Percentiles rank a stretch among this genome's conserved stretches.
phyloP scores from a whole-genome alignment of 2,329 filamentous ascomycete genomes.

The Ascochyta viciae-villosae region DNA sequence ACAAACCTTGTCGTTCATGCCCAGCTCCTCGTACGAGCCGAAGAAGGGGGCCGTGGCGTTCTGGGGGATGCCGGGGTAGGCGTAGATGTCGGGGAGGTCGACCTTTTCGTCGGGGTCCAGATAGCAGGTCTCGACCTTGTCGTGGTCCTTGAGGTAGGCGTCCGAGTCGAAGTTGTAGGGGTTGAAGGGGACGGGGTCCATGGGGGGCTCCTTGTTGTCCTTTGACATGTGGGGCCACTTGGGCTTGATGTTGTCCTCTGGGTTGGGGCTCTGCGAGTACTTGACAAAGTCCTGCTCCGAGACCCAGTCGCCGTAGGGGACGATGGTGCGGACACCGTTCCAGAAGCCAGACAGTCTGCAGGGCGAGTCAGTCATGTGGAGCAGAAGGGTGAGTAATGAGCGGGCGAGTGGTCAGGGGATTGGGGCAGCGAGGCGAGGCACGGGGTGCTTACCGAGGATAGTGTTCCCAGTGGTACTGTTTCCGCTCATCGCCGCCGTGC shows the following conservation, averaged over 20 bases:
- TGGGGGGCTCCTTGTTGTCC: slow-evolving; percentile 48
- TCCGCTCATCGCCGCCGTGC: slow-evolving; percentile 42
- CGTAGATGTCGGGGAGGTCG: slow-evolving; percentile 67
- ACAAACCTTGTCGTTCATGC: slow-evolving; percentile 57
- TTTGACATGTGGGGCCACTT: slow-evolving; percentile 45
- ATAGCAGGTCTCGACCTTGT: slow-evolving; percentile 66
- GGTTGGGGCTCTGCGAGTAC: slow-evolving; percentile 47
- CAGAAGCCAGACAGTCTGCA: slow-evolving; percentile 56
- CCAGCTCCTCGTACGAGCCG: slow-evolving; percentile 57
- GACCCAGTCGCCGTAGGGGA: slow-evolving; percentile 51
- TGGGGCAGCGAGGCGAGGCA: background rate
- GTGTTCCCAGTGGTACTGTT: slow-evolving; percentile 55
- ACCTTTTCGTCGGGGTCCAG: slow-evolving; percentile 66
- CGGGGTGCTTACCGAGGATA: slow-evolving; percentile 49
- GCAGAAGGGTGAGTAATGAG: too few species aligned
- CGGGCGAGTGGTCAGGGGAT: too few species aligned
- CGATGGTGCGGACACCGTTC: slow-evolving; percentile 57
- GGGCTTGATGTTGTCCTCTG: slow-evolving; percentile 48
- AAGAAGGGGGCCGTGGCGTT: slow-evolving; percentile 58
- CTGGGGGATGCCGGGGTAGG: slow-evolving; percentile 64
- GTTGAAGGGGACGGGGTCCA: slow-evolving; percentile 52
- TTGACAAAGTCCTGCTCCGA: slow-evolving; percentile 55
- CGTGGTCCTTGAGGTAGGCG: slow-evolving; percentile 57
- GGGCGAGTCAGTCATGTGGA: background rate
- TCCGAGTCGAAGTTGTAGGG: slow-evolving; percentile 55